phyloP scores from a whole-genome alignment of 257 asterid genomes.

The Nicotiana undulata region DNA sequence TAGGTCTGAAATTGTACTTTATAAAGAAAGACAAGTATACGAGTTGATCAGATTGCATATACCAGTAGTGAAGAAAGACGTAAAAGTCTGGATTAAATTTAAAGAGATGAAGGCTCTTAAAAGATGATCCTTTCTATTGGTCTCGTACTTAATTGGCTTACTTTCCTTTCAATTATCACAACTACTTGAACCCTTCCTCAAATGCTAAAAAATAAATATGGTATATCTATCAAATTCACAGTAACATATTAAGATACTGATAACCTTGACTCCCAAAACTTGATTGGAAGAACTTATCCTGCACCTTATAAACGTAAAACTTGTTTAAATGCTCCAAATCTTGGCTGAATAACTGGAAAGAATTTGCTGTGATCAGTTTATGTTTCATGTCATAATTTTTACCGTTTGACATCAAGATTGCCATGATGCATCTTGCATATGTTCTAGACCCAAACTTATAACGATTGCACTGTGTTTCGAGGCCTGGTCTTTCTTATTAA shows the following conservation, averaged over 20 bases:
- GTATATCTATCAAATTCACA: neutral
- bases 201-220: neutral
- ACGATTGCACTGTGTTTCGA: neutral
- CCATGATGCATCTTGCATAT: neutral
- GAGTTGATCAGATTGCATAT: neutral
- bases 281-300: neutral
- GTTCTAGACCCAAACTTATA: neutral
- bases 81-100: neutral
- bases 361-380: neutral
- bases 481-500: neutral
- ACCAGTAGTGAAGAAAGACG: neutral
- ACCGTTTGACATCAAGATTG: neutral
- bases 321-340: slow-evolving; percentile 1
- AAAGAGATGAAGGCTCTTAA: neutral
- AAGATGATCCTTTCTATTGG: neutral
- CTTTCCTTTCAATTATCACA: neutral
- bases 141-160: neutral
- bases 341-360: neutral
- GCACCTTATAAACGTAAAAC: neutral
- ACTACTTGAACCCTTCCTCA: neutral
- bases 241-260: neutral
- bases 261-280: neutral
- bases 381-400: neutral
- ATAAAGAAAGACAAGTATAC: neutral
- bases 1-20: neutral